phyloP scores from a whole-genome alignment of 2,329 filamentous ascomycete genomes.

The Venturia asperata region DNA sequence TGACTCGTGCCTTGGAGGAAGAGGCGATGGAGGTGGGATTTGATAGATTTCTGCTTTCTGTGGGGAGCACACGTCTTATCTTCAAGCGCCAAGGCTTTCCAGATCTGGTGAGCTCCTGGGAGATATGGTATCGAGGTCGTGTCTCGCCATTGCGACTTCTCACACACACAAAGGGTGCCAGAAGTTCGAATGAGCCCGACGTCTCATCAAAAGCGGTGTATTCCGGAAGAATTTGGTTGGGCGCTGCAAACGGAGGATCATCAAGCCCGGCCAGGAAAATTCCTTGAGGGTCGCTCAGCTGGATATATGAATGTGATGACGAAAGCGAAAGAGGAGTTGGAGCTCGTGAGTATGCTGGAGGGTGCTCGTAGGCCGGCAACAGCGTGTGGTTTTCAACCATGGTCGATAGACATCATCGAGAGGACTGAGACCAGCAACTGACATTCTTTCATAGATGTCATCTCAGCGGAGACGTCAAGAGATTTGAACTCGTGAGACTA shows the following conservation, averaged over 20 bases:
- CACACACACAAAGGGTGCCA: not conserved
- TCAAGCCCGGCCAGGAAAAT: too few species aligned
- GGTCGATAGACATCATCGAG: not conserved
- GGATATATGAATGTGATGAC: too few species aligned
- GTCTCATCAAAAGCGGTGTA: constrained; percentile 14
- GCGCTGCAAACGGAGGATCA: not conserved
- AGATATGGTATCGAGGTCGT: constrained; percentile 14
- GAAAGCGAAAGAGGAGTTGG: not conserved
- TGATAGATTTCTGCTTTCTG: not conserved
- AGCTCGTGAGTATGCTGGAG: constrained; percentile 12
- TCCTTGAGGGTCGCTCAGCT: not conserved
- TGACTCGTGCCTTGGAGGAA: not conserved
- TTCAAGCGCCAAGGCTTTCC: constrained; percentile 12
- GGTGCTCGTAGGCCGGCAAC: constrained; percentile 4
- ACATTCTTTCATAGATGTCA: not conserved
- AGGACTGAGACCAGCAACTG: not conserved
- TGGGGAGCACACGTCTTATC: constrained; percentile 11
- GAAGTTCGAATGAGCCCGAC: not conserved
- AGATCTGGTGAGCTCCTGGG: constrained; percentile 11
- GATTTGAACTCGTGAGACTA: not conserved
- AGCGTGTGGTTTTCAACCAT: constrained; percentile 1
- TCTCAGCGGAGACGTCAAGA: not conserved
- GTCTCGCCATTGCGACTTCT: not conserved
- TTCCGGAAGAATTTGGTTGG: not conserved
- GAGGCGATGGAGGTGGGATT: not conserved